Conservation (phyloP, 192 early-diverging fungal species). For the Linnemannia exigua region DNA sequence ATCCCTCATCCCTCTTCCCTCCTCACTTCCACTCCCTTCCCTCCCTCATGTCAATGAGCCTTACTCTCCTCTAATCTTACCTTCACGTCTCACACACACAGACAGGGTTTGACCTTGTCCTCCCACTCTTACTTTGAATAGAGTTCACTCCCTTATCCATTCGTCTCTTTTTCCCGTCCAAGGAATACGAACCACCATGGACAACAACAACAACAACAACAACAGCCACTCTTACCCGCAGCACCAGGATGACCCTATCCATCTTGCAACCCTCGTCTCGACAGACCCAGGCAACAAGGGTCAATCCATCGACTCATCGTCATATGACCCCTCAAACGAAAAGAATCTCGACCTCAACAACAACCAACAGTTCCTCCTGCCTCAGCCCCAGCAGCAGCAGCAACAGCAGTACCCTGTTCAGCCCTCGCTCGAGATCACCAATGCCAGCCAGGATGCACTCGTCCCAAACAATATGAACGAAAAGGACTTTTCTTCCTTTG, state of each 20-base stretch:
- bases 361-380: conserved; percentile 5
- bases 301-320: background rate
- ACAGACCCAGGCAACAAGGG: conserved; percentile 16
- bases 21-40: background rate
- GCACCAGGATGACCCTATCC: conserved; percentile 9
- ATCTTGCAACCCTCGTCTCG: conserved; percentile 21
- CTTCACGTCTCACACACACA: background rate
- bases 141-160: background rate
- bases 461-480: background rate
- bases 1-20: background rate
- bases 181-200: conserved; percentile 18
- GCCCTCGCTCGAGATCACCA: background rate
- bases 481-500: background rate
- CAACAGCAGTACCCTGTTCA: background rate
- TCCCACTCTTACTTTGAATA: background rate
- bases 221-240: background rate
- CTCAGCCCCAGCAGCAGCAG: conserved; percentile 21
- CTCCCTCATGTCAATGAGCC: background rate
- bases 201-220: background rate
- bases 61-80: background rate
- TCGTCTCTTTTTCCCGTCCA: too few species aligned
- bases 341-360: conserved; percentile 8
- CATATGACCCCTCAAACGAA: conserved; percentile 13
- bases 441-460: background rate
- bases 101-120: background rate